These are phyloP conservation scores for Solanum appendiculatum DNA, from an alignment of 257 asterid genomes.

Conservation along the genomic window DNA sequence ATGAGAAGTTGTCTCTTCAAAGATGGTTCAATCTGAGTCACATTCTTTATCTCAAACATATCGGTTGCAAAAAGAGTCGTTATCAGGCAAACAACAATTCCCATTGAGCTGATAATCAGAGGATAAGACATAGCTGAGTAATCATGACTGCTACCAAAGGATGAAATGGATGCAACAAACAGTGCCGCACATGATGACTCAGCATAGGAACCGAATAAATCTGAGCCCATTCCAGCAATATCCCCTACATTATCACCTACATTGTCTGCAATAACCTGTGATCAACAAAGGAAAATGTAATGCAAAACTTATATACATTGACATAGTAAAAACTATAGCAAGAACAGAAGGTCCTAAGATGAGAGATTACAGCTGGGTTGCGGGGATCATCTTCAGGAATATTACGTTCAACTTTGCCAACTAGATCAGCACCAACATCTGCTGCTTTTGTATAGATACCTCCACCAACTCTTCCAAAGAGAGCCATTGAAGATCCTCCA, in stretches of 20 bases:
- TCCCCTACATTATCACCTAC: not conserved
- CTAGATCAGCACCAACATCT: not conserved
- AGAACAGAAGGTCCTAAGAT: not conserved
- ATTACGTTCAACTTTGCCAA: not conserved
- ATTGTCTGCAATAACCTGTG: not conserved
- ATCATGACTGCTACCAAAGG: not conserved
- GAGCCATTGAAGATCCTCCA: not conserved
- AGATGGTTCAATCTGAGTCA: not conserved
- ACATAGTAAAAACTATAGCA: not conserved
- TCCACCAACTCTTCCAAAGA: not conserved
- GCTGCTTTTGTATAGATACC: not conserved
- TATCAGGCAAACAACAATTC: not conserved
- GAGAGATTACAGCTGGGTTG: not conserved
- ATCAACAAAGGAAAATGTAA: not conserved
- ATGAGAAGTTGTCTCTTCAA: not conserved
- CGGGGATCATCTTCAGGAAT: not conserved
- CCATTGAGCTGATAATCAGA: not conserved
- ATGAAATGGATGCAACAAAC: not conserved
- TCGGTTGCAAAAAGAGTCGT: not conserved
- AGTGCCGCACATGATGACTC: not conserved
- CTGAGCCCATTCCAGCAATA: not conserved
- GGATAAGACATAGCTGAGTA: not conserved
- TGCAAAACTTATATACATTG: not conserved
- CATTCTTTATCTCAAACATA: not conserved
- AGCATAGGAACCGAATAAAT: not conserved